Conservation (phyloP, 139 green algal species). For the Micromonas commoda region DNA sequence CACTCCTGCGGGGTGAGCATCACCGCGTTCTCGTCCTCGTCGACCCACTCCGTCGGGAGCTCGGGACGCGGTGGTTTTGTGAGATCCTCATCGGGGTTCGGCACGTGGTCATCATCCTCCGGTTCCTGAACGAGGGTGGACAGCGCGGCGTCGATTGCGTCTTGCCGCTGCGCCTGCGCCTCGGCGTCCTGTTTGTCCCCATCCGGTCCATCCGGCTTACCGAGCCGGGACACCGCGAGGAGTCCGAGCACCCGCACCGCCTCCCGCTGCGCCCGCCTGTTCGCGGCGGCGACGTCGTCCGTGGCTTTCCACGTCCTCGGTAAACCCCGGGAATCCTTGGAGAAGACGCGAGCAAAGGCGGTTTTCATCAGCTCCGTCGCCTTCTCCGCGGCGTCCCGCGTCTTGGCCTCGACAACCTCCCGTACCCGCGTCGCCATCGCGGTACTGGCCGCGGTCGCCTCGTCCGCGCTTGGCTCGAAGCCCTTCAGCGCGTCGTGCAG, state of each 20-base stretch:
- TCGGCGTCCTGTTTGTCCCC: too few species aligned
- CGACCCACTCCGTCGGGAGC: constrained; percentile 6
- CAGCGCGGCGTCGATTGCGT: background rate
- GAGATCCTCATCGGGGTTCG: too few species aligned
- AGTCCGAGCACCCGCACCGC: constrained; percentile 4
- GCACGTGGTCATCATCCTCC: too few species aligned
- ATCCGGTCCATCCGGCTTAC: too few species aligned
- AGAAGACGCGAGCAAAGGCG: constrained; percentile 16
- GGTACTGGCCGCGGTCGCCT: constrained; percentile 32
- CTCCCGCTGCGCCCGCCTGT: background rate
- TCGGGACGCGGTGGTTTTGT: background rate
- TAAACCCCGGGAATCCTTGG: constrained; percentile 39
- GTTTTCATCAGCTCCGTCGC: constrained; percentile 5
- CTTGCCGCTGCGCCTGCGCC: too few species aligned
- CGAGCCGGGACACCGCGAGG: background rate
- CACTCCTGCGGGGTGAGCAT: background rate
- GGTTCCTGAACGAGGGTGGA: too few species aligned
- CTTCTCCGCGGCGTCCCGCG: constrained; percentile 5
- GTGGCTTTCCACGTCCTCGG: constrained; percentile 63
- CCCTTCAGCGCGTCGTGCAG: constrained; percentile 37
- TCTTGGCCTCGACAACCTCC: constrained; percentile 5
- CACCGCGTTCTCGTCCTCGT: background rate
- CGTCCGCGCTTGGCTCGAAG: constrained; percentile 40
- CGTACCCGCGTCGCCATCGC: constrained; percentile 25
- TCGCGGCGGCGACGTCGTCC: constrained; percentile 55